Evolutionary conservation across 2,329 filamentous ascomycete species (phyloP).

Genomic region (Phoma sp.): DNA sequence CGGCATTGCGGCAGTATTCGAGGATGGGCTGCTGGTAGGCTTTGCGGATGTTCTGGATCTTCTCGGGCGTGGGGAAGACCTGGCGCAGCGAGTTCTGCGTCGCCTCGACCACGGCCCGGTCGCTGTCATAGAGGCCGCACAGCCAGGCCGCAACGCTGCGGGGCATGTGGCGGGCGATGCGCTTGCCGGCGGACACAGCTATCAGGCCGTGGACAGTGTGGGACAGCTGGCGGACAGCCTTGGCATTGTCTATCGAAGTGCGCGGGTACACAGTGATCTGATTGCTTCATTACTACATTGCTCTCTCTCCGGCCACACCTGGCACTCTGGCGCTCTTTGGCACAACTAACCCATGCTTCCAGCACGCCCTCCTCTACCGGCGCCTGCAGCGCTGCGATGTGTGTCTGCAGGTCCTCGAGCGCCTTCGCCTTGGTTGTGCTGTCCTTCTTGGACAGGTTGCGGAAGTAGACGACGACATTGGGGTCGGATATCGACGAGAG

Average conservation of each 20-base stretch:
- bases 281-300: slow-evolving; percentile 14
- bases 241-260: slow-evolving; percentile 86
- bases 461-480: slow-evolving; percentile 86
- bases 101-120: slow-evolving; percentile 77
- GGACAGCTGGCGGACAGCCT: slow-evolving; percentile 85
- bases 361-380: slow-evolving; percentile 82
- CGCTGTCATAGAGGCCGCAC: slow-evolving; percentile 85
- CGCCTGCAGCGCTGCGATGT: slow-evolving; percentile 66
- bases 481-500: slow-evolving; percentile 79
- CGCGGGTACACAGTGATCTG: slow-evolving; percentile 88
- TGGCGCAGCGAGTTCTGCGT: slow-evolving; percentile 77
- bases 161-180: slow-evolving; percentile 81
- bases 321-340: not conserved
- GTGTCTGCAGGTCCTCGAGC: slow-evolving; percentile 79
- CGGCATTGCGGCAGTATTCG: slow-evolving; percentile 80
- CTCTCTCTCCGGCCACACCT: not conserved
- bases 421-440: slow-evolving; percentile 90
- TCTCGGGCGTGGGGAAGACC: slow-evolving; percentile 82
- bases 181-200: slow-evolving; percentile 70
- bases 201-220: slow-evolving; percentile 76
- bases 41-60: slow-evolving; percentile 77
- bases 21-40: slow-evolving; percentile 83
- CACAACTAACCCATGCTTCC: slow-evolving; percentile 78
- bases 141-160: slow-evolving; percentile 88
- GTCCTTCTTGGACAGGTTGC: slow-evolving; percentile 92